Evolutionary conservation across 1,284 basidiomycete genomes (phyloP).

Genomic region (Trametes versicolor): DNA sequence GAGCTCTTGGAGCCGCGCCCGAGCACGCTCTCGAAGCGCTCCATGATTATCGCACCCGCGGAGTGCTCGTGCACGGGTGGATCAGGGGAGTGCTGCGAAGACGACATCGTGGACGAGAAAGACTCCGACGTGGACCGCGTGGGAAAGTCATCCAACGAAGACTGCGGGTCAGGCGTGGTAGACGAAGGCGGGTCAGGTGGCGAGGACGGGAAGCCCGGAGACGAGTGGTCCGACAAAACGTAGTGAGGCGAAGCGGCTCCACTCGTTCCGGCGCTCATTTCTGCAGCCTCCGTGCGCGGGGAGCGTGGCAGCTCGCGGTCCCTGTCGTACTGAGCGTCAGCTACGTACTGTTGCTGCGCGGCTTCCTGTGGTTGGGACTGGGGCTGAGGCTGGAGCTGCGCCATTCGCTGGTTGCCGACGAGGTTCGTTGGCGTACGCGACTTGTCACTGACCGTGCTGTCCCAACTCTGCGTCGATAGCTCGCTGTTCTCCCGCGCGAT

Average conservation of each 20-base stretch:
- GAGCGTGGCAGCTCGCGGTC: conserved; percentile 26
- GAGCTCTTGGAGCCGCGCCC: conserved; percentile 69
- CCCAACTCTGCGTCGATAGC: conserved; percentile 64
- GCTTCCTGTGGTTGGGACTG: neutral
- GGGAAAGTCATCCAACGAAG: conserved; percentile 70
- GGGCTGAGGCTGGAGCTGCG: conserved; percentile 23
- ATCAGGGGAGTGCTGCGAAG: conserved; percentile 52
- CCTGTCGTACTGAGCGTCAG: conserved; percentile 21
- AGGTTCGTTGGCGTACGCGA: conserved; percentile 57
- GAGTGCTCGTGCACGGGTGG: conserved; percentile 43
- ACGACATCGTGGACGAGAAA: conserved; percentile 54
- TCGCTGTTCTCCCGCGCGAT: conserved; percentile 62
- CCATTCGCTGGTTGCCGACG: conserved; percentile 50
- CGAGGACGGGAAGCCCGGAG: conserved; percentile 57
- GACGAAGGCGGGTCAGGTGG: conserved; percentile 68
- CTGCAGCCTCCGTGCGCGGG: conserved; percentile 27
- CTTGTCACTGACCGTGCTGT: conserved; percentile 61
- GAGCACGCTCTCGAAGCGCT: conserved; percentile 74
- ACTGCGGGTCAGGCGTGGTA: conserved; percentile 77
- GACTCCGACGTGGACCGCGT: conserved; percentile 57
- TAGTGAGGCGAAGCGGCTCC: conserved; percentile 35
- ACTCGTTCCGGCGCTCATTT: conserved; percentile 33
- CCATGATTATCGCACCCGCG: conserved; percentile 60
- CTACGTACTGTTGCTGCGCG: conserved; percentile 4
- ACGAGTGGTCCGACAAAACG: conserved; percentile 34